phyloP scores from a whole-genome alignment of 2,329 filamentous ascomycete species.

The Fusarium nanum region DNA sequence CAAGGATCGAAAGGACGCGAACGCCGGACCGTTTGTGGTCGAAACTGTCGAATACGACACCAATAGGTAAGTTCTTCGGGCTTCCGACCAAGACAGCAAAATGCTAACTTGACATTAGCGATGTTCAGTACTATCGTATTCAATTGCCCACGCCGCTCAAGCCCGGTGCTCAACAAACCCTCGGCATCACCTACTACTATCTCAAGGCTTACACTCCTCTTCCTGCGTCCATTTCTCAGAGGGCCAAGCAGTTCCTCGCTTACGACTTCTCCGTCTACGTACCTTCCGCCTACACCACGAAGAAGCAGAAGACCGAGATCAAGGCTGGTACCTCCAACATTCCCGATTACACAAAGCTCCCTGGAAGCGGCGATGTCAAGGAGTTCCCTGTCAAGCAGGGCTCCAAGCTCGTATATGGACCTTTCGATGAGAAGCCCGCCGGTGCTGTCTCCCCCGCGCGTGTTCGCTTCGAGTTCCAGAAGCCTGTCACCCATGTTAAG shows the following conservation, averaged over 20 bases:
- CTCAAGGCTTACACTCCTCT: constrained; percentile 84
- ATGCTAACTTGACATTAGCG: constrained; percentile 58
- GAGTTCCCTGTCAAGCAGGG: constrained; percentile 83
- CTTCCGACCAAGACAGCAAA: background rate
- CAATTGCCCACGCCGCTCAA: constrained; percentile 80
- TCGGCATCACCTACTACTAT: constrained; percentile 86
- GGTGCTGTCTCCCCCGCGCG: constrained; percentile 77
- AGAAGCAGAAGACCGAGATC: constrained; percentile 97
- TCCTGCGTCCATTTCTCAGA: constrained; percentile 84
- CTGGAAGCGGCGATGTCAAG: constrained; percentile 69
- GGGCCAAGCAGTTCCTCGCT: constrained; percentile 85
- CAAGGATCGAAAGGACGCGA: constrained; percentile 86
- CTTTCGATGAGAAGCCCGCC: constrained; percentile 85
- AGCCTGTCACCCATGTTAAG: constrained; percentile 84
- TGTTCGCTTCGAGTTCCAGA: constrained; percentile 95
- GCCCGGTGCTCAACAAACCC: constrained; percentile 81
- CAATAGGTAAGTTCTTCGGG: constrained; percentile 61
- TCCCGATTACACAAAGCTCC: constrained; percentile 85
- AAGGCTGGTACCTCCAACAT: constrained; percentile 82
- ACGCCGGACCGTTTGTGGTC: constrained; percentile 74
- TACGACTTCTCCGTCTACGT: constrained; percentile 89
- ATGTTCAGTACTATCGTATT: constrained; percentile 86
- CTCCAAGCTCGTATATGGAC: constrained; percentile 87
- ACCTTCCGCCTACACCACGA: constrained; percentile 83
- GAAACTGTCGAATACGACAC: constrained; percentile 74